Evolutionary conservation across 768 basidiomycete genomes (phyloP).

Genomic region (Exsudoporus frostii): DNA sequence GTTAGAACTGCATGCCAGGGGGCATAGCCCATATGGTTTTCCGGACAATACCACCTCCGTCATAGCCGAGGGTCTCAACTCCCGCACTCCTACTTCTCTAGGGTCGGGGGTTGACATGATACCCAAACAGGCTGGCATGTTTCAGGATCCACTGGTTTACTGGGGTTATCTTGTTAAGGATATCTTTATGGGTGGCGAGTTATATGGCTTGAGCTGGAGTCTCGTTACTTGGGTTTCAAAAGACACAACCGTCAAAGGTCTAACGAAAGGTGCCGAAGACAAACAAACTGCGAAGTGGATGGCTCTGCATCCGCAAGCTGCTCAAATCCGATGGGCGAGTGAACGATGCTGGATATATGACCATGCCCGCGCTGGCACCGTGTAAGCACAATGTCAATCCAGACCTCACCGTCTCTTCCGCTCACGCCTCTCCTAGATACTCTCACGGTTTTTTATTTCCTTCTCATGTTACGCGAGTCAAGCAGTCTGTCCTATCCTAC

Average conservation of each 20-base stretch:
- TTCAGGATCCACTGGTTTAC: conserved; percentile 70
- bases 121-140: conserved; percentile 8
- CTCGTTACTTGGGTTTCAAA: conserved; percentile 85
- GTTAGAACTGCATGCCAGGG: conserved; percentile 59
- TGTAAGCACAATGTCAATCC: conserved; percentile 49
- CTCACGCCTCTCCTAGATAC: conserved; percentile 52
- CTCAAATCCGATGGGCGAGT: conserved; percentile 81
- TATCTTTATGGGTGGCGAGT: conserved; percentile 92
- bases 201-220: conserved; percentile 87
- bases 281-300: conserved; percentile 95
- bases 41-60: conserved; percentile 7
- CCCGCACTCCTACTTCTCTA: neutral
- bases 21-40: conserved; percentile 24
- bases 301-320: conserved; percentile 73
- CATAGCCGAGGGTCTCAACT: neutral
- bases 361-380: conserved; percentile 90
- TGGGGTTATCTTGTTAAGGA: conserved; percentile 93
- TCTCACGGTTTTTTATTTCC: conserved; percentile 96
- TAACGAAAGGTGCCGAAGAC: conserved; percentile 85
- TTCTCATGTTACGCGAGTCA: conserved; percentile 73
- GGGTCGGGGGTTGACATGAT: neutral
- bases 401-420: conserved; percentile 1
- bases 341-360: conserved; percentile 99
- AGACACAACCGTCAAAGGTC: conserved; percentile 60
- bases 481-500: conserved; percentile 50